Evolutionary conservation across 805 yeast species (phyloP).

Genomic region (Saccharomyces mikatae): DNA sequence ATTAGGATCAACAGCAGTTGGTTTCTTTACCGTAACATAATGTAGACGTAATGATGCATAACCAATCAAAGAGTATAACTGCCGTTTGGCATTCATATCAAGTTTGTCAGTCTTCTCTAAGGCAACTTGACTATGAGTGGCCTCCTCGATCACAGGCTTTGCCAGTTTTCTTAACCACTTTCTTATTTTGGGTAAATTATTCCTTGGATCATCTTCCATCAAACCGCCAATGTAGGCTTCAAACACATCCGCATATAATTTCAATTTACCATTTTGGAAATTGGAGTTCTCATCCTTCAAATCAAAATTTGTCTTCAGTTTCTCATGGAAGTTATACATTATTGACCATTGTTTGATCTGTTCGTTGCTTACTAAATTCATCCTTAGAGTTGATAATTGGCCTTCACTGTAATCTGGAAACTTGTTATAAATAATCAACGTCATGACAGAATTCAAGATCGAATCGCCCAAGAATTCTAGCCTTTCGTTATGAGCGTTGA

Average conservation of each 20-base stretch:
- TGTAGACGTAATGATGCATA: slow-evolving; percentile 57
- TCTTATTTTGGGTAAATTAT: slow-evolving; percentile 41
- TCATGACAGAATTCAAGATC: slow-evolving; percentile 61
- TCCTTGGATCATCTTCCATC: slow-evolving; percentile 42
- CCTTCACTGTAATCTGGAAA: slow-evolving; percentile 79
- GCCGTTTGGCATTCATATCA: slow-evolving; percentile 65
- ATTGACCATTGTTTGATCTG: slow-evolving; percentile 63
- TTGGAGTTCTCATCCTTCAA: slow-evolving; percentile 15
- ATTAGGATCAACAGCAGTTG: slow-evolving; percentile 31
- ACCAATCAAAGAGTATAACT: slow-evolving; percentile 72
- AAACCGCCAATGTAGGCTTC: slow-evolving; percentile 93
- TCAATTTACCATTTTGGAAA: slow-evolving; percentile 48
- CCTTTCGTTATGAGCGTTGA: slow-evolving; percentile 71
- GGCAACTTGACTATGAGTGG: slow-evolving; percentile 14
- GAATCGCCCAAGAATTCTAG: slow-evolving; percentile 90
- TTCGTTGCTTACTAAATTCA: slow-evolving; percentile 64
- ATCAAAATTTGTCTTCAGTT: slow-evolving; percentile 44
- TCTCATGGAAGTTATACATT: slow-evolving; percentile 56
- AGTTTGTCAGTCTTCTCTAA: slow-evolving; percentile 32
- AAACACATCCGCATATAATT: slow-evolving; percentile 78
- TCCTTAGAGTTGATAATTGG: slow-evolving; percentile 60
- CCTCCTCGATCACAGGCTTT: slow-evolving; percentile 34
- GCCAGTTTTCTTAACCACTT: slow-evolving; percentile 51
- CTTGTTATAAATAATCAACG: slow-evolving; percentile 54
- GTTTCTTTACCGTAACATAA: slow-evolving; percentile 40